A percentile compares a stretch with the other conserved stretches of the same genome.
phyloP scores from a whole-genome alignment of 2,329 filamentous ascomycete species.

The Colletotrichum australisinense region DNA sequence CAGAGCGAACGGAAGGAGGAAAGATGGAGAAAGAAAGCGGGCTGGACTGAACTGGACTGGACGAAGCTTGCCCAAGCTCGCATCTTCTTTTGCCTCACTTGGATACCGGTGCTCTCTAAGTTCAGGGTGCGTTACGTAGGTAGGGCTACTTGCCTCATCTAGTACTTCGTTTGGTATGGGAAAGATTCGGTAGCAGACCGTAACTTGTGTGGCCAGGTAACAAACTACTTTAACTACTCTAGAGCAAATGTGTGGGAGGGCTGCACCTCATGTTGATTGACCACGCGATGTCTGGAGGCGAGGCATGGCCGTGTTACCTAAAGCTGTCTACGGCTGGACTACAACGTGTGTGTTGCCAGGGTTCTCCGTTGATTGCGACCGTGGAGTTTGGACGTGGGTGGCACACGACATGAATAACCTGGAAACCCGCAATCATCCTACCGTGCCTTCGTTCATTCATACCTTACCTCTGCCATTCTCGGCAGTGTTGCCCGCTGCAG shows the following conservation, averaged over 20 bases:
- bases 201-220: background rate
- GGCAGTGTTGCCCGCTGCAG: background rate
- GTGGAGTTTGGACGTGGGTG: background rate
- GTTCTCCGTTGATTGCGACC: background rate
- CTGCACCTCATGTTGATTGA: slow-evolving; percentile 1
- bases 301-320: slow-evolving; percentile 15
- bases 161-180: background rate
- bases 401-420: slow-evolving; percentile 2
- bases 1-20: slow-evolving; percentile 29
- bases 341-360: background rate
- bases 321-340: background rate
- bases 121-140: background rate
- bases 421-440: slow-evolving; percentile 2
- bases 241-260: background rate
- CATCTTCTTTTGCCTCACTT: slow-evolving; percentile 5
- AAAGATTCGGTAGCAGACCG: background rate
- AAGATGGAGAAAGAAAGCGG: slow-evolving; percentile 27
- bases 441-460: background rate
- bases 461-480: background rate
- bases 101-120: background rate
- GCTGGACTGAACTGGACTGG: slow-evolving; percentile 14
- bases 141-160: background rate
- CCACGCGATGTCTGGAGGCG: slow-evolving; percentile 4
- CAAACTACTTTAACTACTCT: background rate
- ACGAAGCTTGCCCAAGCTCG: slow-evolving; percentile 2